phyloP scores from a whole-genome alignment of 2,329 filamentous ascomycete genomes.

The Fusarium armeniacum region DNA sequence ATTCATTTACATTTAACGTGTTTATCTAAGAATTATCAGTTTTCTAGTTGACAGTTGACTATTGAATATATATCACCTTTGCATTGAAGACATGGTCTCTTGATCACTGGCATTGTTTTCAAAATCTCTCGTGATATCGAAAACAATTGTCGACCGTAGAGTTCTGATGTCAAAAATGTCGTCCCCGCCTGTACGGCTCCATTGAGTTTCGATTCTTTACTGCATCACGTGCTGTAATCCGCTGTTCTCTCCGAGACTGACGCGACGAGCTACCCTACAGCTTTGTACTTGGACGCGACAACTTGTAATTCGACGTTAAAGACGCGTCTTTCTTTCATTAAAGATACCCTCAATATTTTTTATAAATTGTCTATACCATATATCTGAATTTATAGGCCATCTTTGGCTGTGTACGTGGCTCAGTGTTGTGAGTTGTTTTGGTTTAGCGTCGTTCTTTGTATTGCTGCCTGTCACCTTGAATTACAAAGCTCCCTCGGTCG shows the following conservation, averaged over 20 bases:
- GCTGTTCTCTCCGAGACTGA: conserved; percentile 42
- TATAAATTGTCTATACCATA: fast-evolving
- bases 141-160: neutral
- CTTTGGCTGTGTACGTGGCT: too few species aligned
- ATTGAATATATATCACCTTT: conserved; percentile 49
- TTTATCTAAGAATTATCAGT: conserved; percentile 47
- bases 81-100: conserved; percentile 55
- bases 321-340: neutral
- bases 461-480: neutral
- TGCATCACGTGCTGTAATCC: conserved; percentile 38
- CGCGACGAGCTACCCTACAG: conserved; percentile 25
- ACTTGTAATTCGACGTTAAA: fast-evolving
- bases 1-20: conserved; percentile 54
- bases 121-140: neutral
- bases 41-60: neutral
- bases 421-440: neutral
- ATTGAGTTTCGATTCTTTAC: conserved; percentile 9
- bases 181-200: conserved; percentile 24
- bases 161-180: conserved; percentile 17
- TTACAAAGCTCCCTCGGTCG: too few species aligned
- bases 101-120: conserved; percentile 52
- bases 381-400: fast-evolving
- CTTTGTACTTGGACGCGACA: fast-evolving
- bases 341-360: fast-evolving
- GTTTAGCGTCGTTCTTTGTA: conserved; percentile 5